phyloP scores from a whole-genome alignment of 768 basidiomycete genomes.

The Mycena capillaripes region DNA sequence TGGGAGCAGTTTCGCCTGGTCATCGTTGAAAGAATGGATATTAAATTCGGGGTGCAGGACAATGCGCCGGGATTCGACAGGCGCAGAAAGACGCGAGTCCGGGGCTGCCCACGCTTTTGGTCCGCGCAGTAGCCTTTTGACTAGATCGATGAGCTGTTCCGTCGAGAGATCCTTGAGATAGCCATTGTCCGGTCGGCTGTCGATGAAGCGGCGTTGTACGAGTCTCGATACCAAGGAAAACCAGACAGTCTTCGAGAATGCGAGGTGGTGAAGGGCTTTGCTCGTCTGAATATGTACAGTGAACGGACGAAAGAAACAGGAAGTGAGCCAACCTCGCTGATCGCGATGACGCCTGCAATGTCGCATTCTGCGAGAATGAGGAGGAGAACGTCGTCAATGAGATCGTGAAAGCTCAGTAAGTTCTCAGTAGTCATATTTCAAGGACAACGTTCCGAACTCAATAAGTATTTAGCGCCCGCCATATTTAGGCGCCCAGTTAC shows the following conservation, averaged over 20 bases:
- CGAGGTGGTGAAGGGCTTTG: constrained; percentile 8
- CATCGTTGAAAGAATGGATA: not conserved
- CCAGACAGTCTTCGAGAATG: constrained; percentile 2
- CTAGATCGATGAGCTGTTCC: constrained; percentile 3
- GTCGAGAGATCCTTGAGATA: constrained; percentile 2
- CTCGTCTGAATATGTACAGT: not conserved
- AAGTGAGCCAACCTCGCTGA: constrained; percentile 5
- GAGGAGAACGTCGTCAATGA: constrained; percentile 14
- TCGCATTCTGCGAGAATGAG: constrained; percentile 20
- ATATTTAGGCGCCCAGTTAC: no score
- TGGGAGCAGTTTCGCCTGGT: constrained; percentile 10
- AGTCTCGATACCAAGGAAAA: not conserved
- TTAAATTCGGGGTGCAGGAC: not conserved
- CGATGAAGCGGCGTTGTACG: constrained; percentile 6
- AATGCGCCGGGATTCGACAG: not conserved
- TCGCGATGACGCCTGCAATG: constrained; percentile 1
- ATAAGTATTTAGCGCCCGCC: no score
- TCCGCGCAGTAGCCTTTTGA: not conserved
- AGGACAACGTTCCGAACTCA: no score
- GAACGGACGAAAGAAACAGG: not conserved
- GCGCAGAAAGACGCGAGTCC: not conserved
- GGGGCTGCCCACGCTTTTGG: constrained; percentile 10
- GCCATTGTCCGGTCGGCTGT: not conserved
- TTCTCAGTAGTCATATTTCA: no score
- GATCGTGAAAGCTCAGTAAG: not conserved